phyloP scores from a whole-genome alignment of 305 asterid genomes.

The Fraxinus velutina region DNA sequence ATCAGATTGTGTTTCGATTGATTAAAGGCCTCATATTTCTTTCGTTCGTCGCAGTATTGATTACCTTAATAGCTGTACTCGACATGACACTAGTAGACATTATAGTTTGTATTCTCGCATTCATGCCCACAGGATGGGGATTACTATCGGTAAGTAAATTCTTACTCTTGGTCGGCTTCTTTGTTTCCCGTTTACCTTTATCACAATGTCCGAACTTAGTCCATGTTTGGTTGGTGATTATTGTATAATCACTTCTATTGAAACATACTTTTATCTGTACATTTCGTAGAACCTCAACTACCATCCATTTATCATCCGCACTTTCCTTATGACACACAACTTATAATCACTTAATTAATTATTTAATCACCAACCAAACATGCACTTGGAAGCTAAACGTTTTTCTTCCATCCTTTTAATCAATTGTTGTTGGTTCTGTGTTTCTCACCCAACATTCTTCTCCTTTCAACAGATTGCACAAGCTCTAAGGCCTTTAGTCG shows the following conservation, averaged over 20 bases:
- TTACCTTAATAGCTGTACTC: slow-evolving; percentile 55
- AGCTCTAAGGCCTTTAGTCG: slow-evolving; percentile 61
- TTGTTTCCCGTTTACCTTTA: neutral
- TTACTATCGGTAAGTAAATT: slow-evolving; percentile 60
- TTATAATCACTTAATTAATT: neutral
- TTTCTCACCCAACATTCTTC: neutral
- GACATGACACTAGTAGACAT: slow-evolving; percentile 76
- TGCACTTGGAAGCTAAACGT: neutral
- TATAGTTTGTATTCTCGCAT: slow-evolving; percentile 82
- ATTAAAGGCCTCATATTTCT: slow-evolving; percentile 72
- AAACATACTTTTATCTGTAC: neutral
- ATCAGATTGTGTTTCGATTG: slow-evolving; percentile 79
- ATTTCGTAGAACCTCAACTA: neutral
- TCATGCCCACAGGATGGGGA: slow-evolving; percentile 99
- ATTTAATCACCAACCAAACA: neutral
- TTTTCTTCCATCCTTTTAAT: slow-evolving; percentile 1
- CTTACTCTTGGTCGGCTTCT: neutral
- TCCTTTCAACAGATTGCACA: slow-evolving; percentile 63
- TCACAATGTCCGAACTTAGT: neutral
- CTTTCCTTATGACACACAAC: neutral
- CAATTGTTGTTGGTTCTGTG: neutral
- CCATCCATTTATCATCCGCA: neutral
- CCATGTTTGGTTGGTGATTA: neutral
- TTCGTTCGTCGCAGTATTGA: slow-evolving; percentile 51
- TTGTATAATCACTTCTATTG: neutral